Evolutionary conservation across 1,284 basidiomycete genomes (phyloP).

Genomic region (Puccinia coronata): DNA sequence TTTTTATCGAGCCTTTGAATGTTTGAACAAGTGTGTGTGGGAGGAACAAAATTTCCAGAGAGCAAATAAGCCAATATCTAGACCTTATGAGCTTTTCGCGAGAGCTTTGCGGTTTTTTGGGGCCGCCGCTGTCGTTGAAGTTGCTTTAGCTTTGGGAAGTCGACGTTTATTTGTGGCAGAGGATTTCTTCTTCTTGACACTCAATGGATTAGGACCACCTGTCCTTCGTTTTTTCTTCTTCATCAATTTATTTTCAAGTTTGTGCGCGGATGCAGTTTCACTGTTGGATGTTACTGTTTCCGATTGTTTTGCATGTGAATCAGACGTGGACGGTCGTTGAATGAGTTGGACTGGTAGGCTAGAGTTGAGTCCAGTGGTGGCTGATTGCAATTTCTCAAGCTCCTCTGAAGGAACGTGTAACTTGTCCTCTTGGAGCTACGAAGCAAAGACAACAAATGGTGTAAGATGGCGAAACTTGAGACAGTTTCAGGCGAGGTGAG

Average conservation of each 20-base stretch:
- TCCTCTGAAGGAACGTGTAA: conserved; percentile 33
- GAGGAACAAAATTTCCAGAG: too few relatives aligned
- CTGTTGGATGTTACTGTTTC: not conserved
- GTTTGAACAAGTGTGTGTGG: too few relatives aligned
- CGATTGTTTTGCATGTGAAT: not conserved
- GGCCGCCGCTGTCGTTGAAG: not conserved
- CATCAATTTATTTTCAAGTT: conserved; percentile 19
- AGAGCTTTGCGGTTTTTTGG: conserved; percentile 12
- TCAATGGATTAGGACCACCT: conserved; percentile 29
- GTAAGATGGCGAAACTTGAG: not conserved
- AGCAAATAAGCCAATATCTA: too few relatives aligned
- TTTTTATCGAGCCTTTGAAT: too few relatives aligned
- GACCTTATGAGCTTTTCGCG: not conserved
- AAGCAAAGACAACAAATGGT: not conserved
- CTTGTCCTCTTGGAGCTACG: conserved; percentile 34
- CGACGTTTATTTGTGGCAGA: conserved; percentile 16
- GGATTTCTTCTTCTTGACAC: conserved; percentile 40
- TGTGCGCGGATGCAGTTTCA: conserved; percentile 25
- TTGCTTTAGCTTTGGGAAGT: conserved; percentile 3
- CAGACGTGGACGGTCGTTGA: not conserved
- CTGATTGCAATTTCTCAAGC: conserved; percentile 20
- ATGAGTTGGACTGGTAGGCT: conserved; percentile 7
- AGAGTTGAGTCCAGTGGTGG: conserved; percentile 9
- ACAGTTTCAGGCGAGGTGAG: not conserved
- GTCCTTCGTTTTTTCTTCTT: conserved; percentile 24